Conservation (phyloP, 73 alveolate species). For the Stentor coeruleus region DNA sequence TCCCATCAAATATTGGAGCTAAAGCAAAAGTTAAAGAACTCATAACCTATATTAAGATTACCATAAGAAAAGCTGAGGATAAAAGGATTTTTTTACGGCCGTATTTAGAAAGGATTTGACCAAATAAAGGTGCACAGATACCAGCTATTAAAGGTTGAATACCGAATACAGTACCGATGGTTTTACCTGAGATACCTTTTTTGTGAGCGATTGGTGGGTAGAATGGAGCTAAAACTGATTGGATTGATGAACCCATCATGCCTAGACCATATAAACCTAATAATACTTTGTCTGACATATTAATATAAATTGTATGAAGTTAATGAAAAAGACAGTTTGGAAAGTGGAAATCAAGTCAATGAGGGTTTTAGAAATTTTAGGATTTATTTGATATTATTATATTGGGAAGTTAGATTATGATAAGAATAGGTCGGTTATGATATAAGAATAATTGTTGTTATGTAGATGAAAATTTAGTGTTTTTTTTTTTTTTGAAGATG, state of each 20-base stretch:
- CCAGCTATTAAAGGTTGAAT: not conserved
- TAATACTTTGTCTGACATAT: not conserved
- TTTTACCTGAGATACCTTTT: conserved; percentile 4
- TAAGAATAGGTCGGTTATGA: too few species aligned
- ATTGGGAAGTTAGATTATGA: too few species aligned
- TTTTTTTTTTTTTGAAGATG: too few species aligned
- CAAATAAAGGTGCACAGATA: not conserved
- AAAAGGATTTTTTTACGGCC: not conserved
- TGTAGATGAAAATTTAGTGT: too few species aligned
- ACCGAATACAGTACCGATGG: not conserved
- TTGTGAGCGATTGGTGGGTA: not conserved
- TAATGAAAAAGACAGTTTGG: too few species aligned
- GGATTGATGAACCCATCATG: not conserved
- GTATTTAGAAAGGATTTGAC: not conserved
- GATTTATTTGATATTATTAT: too few species aligned
- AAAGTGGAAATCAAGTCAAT: too few species aligned
- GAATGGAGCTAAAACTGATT: not conserved
- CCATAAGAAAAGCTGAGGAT: not conserved
- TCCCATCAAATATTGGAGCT: not conserved
- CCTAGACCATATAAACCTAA: not conserved
- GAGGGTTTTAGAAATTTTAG: too few species aligned
- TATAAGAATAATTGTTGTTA: too few species aligned
- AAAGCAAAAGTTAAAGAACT: not conserved
- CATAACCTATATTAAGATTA: too few species aligned
- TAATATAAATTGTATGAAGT: not conserved